Conservation (phyloP, 2,329 filamentous ascomycete genomes). For the Nigrograna mackinnonii region DNA sequence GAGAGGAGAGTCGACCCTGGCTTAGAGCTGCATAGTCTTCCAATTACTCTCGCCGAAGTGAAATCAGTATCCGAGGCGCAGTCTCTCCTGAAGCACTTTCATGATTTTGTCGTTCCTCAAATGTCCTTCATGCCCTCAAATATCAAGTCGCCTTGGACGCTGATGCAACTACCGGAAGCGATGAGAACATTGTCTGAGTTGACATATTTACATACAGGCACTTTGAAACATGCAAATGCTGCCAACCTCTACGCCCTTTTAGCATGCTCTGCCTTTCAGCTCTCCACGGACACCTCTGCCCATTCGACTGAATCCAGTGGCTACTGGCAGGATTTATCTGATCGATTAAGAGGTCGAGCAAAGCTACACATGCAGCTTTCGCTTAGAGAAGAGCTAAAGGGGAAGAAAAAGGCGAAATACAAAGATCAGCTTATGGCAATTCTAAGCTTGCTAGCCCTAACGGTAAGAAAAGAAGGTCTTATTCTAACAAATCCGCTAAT, state of each 20-base stretch:
- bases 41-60: conserved; percentile 5
- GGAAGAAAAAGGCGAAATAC: conserved; percentile 45
- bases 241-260: conserved; percentile 15
- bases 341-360: conserved; percentile 11
- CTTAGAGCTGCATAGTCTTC: background rate
- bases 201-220: conserved; percentile 10
- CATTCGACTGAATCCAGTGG: background rate
- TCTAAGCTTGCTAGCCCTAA: conserved; percentile 44
- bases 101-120: conserved; percentile 13
- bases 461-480: conserved; percentile 3
- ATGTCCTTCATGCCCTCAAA: conserved; percentile 13
- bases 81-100: conserved; percentile 16
- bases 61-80: conserved; percentile 11
- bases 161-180: conserved; percentile 14
- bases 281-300: conserved; percentile 1
- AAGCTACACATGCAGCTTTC: conserved; percentile 37
- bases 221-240: conserved; percentile 15
- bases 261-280: conserved; percentile 13
- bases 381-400: conserved; percentile 38
- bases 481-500: conserved; percentile 14
- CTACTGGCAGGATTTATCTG: background rate
- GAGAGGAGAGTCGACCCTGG: too few relatives aligned
- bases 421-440: conserved; percentile 51
- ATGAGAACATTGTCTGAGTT: conserved; percentile 16
- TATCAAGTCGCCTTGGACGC: conserved; percentile 19